phyloP scores from a whole-genome alignment of 441 rosid species.

The Aleurites moluccanus region DNA sequence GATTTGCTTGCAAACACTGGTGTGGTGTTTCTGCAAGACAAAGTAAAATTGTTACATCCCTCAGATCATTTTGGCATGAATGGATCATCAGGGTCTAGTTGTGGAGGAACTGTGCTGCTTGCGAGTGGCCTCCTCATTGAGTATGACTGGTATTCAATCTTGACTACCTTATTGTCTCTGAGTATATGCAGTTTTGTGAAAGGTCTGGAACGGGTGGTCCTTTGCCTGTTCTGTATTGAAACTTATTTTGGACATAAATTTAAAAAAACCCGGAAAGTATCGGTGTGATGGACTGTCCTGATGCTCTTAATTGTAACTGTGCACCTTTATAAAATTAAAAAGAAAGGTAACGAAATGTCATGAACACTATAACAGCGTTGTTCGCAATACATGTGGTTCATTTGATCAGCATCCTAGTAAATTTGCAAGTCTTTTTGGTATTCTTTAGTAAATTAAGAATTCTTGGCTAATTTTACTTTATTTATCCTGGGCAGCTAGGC shows the following conservation, averaged over 20 bases:
- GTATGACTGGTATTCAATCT: slow-evolving; percentile 80
- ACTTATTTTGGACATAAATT: slow-evolving; percentile 8
- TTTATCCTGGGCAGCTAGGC: slow-evolving; percentile 80
- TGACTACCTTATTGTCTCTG: neutral
- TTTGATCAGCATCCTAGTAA: slow-evolving; percentile 14
- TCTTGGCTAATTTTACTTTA: slow-evolving; percentile 37
- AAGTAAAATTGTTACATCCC: slow-evolving; percentile 68
- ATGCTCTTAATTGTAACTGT: neutral
- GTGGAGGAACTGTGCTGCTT: slow-evolving; percentile 82
- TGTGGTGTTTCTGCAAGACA: slow-evolving; percentile 71
- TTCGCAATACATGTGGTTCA: neutral
- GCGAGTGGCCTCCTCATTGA: slow-evolving; percentile 79
- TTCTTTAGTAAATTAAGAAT: slow-evolving; percentile 17
- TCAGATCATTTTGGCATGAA: slow-evolving; percentile 56
- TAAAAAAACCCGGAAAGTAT: neutral
- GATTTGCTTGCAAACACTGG: slow-evolving; percentile 79
- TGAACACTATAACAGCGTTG: neutral
- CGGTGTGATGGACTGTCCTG: neutral
- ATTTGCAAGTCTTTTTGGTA: neutral
- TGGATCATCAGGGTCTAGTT: slow-evolving; percentile 43
- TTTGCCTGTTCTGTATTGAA: slow-evolving; percentile 2
- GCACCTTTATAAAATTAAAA: neutral
- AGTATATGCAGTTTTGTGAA: neutral
- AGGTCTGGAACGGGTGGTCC: neutral
- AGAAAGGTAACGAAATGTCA: neutral